Percentiles rank a stretch among this genome's conserved stretches.
These are phyloP conservation scores for Cladophialophora immunda DNA, from an alignment of 2,329 filamentous ascomycete genomes.

Conservation along the genomic window DNA sequence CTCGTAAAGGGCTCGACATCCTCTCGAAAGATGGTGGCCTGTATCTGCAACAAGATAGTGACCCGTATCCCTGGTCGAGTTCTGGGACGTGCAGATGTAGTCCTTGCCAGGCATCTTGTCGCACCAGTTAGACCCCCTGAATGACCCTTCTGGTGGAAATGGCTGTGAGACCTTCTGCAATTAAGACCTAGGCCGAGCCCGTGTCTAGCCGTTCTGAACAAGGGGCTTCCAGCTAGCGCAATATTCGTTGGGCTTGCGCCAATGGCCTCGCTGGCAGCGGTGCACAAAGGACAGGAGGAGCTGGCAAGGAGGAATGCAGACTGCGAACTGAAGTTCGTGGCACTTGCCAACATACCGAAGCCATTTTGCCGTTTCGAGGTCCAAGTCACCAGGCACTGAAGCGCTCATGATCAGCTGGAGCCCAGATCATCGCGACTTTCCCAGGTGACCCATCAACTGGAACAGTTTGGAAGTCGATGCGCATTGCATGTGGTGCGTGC, in stretches of 20 bases:
- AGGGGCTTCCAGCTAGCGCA: background rate
- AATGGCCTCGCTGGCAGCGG: background rate
- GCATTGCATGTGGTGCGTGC: background rate
- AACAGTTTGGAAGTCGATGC: background rate
- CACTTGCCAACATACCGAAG: background rate
- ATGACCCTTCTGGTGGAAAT: background rate
- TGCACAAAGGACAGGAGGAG: background rate
- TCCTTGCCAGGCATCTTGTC: background rate
- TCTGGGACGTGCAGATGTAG: background rate
- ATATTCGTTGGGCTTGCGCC: background rate
- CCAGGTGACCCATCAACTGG: background rate
- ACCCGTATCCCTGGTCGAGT: background rate
- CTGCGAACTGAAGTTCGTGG: constrained; percentile 2
- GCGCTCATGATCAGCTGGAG: background rate
- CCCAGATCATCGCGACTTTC: background rate
- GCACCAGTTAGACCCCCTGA: background rate
- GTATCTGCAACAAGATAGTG: background rate
- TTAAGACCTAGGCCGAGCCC: background rate
- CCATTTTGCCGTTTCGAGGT: background rate
- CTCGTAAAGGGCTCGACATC: background rate
- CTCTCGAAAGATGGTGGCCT: background rate
- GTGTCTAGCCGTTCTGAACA: background rate
- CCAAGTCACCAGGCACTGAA: background rate
- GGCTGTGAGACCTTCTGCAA: background rate
- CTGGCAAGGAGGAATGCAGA: background rate